Evolutionary conservation across 2,329 filamentous ascomycete species (phyloP), one percentile per base, ranked within the genome.

Genomic region (Aspergillus cejpii): DNA sequence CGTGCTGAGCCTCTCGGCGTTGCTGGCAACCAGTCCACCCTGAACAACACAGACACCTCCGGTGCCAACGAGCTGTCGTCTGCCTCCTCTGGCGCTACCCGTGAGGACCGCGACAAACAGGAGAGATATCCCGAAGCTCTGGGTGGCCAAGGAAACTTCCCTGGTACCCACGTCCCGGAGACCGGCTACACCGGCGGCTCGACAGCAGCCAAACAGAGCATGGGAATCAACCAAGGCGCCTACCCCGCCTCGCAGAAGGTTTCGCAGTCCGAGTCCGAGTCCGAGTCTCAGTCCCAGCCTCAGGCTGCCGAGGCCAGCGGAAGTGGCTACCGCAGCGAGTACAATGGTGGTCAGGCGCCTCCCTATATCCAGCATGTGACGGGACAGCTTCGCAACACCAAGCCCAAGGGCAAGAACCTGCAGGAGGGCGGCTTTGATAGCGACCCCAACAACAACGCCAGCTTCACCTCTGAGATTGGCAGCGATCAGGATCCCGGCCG

Each of bases 31-130:
- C 72, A 74, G 37, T 78, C 73, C 26, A 82, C 74, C 15, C 70
- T 77, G 41, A 76, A 75, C 62, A 82, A 68, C 52, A 77, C 71
- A 47, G 71, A 80, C 64, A 78, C 71, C 2, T 77, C 74, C 5
- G 70, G 66, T 39, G 75, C 79, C 3, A 73, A 62, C 7, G 69
- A 63, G 6, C 70, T 83, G 6, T 65, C 70, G 2, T 65, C 79
- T 0, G 74, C 75, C 1, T 53, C 64, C 4, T 66, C 72, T 27
- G 70, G 72, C 12, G 66, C 68, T 23, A 64, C 67, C 2, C 73
- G 77, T 37, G 68, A 73, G 23, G 67, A 68, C 40, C 56, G 59
- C 19, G 58, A 71, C 39, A 57, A 70, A 12, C 67, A 70, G 36
- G 69, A 72, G 2, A 67, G 65, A 42, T 71, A 70, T 50, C 63